phyloP scores from a whole-genome alignment of 805 yeast species.

The Candida gorgasii region DNA sequence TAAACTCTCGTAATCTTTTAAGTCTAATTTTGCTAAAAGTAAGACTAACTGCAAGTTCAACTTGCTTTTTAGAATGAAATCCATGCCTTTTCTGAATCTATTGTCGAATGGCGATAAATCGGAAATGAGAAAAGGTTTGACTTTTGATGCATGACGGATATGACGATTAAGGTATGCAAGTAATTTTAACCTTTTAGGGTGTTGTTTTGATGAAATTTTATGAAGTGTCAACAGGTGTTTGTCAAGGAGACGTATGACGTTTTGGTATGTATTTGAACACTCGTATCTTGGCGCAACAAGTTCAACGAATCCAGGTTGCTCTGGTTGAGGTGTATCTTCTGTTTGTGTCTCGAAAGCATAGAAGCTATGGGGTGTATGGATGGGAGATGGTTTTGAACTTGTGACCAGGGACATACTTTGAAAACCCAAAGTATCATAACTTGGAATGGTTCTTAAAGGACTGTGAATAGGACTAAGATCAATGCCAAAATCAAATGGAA shows the following conservation, averaged over 20 bases:
- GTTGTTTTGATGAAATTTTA: neutral
- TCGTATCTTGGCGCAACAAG: too few relatives aligned
- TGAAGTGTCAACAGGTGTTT: conserved; percentile 4
- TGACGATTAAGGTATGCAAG: conserved; percentile 7
- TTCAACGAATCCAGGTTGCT: too few relatives aligned
- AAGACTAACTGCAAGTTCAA: conserved; percentile 4
- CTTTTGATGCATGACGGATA: neutral
- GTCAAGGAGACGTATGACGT: neutral
- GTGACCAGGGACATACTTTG: too few relatives aligned
- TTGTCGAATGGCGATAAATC: conserved; percentile 3
- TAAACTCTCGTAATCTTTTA: neutral
- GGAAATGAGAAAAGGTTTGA: neutral
- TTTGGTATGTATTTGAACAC: neutral
- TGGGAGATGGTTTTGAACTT: too few relatives aligned
- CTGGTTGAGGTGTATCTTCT: neutral
- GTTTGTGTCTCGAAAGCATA: neutral
- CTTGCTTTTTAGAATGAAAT: neutral
- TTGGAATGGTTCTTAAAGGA: too few relatives aligned
- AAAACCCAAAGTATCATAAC: too few relatives aligned
- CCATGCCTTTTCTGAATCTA: conserved; percentile 1
- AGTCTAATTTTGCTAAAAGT: conserved; percentile 3
- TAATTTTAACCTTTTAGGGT: conserved; percentile 3
- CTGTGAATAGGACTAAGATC: too few relatives aligned
- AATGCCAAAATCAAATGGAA: too few relatives aligned
- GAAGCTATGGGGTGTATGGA: too few relatives aligned